Conservation (phyloP, 1,284 basidiomycete species). For the Chalciporus sp. region DNA sequence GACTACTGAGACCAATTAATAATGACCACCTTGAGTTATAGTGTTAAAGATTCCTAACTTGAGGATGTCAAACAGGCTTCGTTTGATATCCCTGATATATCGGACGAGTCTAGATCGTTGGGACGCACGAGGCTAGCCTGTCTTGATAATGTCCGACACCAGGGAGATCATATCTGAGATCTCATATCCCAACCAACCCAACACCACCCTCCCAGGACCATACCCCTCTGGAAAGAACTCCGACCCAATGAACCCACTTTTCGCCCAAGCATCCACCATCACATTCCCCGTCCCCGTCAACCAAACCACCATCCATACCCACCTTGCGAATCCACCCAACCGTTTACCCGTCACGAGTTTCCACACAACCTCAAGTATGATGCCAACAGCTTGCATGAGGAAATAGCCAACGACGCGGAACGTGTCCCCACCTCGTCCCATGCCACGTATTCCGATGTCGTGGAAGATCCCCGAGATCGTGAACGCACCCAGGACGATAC, state of each 20-base stretch:
- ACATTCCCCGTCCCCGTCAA: slow-evolving; percentile 46
- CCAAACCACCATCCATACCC: slow-evolving; percentile 53
- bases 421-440: slow-evolving; percentile 55
- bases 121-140: no score
- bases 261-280: slow-evolving; percentile 55
- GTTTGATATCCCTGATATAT: no score
- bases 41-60: no score
- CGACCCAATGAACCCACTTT: slow-evolving; percentile 38
- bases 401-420: slow-evolving; percentile 53
- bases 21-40: no score
- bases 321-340: slow-evolving; percentile 49
- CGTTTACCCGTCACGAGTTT: slow-evolving; percentile 41
- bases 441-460: slow-evolving; percentile 56
- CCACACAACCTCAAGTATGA: slow-evolving; percentile 51
- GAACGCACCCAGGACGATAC: slow-evolving; percentile 57
- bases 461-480: slow-evolving; percentile 58
- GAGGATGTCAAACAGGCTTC: no score
- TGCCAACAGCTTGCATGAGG: slow-evolving; percentile 53
- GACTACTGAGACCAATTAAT: no score
- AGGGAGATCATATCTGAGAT: not conserved
- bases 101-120: no score
- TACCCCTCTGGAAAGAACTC: slow-evolving; percentile 19
- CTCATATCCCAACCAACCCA: not conserved
- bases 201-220: slow-evolving; percentile 15
- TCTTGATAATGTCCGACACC: no score